Percentiles rank a stretch among this genome's conserved stretches.
Evolutionary conservation across 2,329 filamentous ascomycete genomes (phyloP).

Genomic region (Pseudogymnoascus sp.): DNA sequence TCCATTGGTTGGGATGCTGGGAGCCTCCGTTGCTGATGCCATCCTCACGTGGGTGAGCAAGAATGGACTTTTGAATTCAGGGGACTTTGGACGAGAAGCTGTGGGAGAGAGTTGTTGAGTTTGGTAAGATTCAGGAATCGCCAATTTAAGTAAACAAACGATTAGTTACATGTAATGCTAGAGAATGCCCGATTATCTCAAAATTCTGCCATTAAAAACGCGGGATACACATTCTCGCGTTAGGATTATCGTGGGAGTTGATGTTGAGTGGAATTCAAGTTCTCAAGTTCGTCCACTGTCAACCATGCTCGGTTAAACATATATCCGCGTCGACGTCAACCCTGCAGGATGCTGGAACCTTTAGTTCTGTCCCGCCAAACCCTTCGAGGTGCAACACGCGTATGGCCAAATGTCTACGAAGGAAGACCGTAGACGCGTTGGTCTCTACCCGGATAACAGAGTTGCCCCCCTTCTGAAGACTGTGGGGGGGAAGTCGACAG

Average conservation of each 20-base stretch:
- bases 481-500: not conserved
- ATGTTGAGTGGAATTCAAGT: too few relatives aligned
- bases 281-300: not conserved
- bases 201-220: too few relatives aligned
- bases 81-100: too few relatives aligned
- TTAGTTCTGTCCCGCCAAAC: not conserved
- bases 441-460: not conserved
- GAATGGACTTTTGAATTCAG: not conserved
- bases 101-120: not conserved
- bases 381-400: not conserved
- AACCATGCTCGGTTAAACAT: not conserved
- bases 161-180: too few relatives aligned
- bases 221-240: too few relatives aligned
- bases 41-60: not conserved
- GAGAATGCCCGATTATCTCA: too few relatives aligned
- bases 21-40: not conserved
- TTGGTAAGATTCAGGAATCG: not conserved
- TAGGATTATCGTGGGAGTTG: too few relatives aligned
- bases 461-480: not conserved
- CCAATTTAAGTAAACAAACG: too few relatives aligned
- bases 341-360: not conserved
- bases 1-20: too few relatives aligned
- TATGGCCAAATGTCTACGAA: not conserved
- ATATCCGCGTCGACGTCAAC: not conserved
- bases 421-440: not conserved